Base-by-base conservation (phyloP, 306 rosid species). In the Casuarina glauca region DNA sequence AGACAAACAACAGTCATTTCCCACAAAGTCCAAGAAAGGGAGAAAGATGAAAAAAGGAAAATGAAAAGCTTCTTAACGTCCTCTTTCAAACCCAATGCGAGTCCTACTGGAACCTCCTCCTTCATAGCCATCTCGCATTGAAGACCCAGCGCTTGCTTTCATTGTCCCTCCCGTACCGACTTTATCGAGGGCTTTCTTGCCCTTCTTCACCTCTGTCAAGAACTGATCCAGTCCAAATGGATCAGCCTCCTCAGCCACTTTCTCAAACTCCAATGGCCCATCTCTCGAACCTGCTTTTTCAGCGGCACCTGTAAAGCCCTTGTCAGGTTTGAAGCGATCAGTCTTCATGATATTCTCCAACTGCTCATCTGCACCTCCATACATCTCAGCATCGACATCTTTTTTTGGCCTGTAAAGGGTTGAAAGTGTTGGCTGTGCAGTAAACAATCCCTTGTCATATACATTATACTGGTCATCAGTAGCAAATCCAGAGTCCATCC, bases 211-310 rank as follows among this genome's bases (percentile, higher is more conserved):
- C 81, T 88, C 87, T 10, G 91, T 88, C 89, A 95, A 87, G 72
- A 91, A 95, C 89, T 87, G 93, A 62, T 95, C 98, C 46, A 95
- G 85, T 76, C 98, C 98, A 81, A 95, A 95, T 54, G 97, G 98
- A 88, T 92, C 97, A 42, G 92, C 95, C 85, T 90, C 98, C 70
- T 90, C 98, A 36, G 78, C 85, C 15, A 84, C 88, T 77, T 87
- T 89, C 86, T 94, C 98, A 81, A 94, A 94, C 78, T 94, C 97
- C 42, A 92, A 89, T 0, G 97, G 95, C 80, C 97, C 79, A 44
- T 92, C 97, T 82, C 97, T 92, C 36, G 89, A 90, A 60, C 85
- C 91, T 2, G 90, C 42, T 86, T 77, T 92, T 86, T 94, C 97
- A 16, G 97, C 82, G 46, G 91, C 74, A 12, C 98, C 98, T 0